Evolutionary conservation across 2,329 filamentous ascomycete species (phyloP), one percentile per base, ranked within the genome.

Genomic region (Cryphonectria radicalis): DNA sequence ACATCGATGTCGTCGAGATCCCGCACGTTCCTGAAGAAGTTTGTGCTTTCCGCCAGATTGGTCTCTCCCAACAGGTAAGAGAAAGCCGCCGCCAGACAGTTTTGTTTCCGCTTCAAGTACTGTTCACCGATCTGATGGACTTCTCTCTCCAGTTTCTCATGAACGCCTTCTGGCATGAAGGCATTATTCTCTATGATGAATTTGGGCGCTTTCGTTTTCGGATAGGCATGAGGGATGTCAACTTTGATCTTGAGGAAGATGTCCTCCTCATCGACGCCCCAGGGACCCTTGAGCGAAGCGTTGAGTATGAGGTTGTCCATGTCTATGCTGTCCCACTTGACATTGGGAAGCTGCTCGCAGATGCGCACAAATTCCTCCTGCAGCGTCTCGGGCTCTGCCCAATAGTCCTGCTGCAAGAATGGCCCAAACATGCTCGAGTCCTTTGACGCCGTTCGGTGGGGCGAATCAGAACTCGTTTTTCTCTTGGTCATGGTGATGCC

Each of bases 361-460:
- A 92, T 86, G 35, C 88, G 88, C 46, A 91, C 80, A 40, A 91
- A 86, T 77, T 92, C 90, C 63, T 91, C 89, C 70, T 91, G 89
- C 37, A 91, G 83, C 2, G 86, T 86, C 74, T 91, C 89, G 0
- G 87, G 86, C 69, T 89, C 87, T 32, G 84, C 87, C 88, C 88
- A 90, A 65, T 89, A 85, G 69, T 85, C 83, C 60, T 88, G 85
- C 42, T 83, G 85, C 70, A 86, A 87, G 42, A 80, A 83, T 28
- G 85, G 85, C 32, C 84, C 83, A 70, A 88, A 86, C 72, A 88
- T 81, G 10, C 81, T 80, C 74, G 88, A 82, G 79, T 87, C 83
- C 81, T 88, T 81, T 74, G 88, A 83, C 76, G 85, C 79, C 77
- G 86, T 79, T 78, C 87, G 82, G 78, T 84, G 77, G 75, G 88